Evolutionary conservation across 1,284 basidiomycete genomes (phyloP), one percentile per base, ranked within the genome.

Genomic region (Sparassis latifolia): DNA sequence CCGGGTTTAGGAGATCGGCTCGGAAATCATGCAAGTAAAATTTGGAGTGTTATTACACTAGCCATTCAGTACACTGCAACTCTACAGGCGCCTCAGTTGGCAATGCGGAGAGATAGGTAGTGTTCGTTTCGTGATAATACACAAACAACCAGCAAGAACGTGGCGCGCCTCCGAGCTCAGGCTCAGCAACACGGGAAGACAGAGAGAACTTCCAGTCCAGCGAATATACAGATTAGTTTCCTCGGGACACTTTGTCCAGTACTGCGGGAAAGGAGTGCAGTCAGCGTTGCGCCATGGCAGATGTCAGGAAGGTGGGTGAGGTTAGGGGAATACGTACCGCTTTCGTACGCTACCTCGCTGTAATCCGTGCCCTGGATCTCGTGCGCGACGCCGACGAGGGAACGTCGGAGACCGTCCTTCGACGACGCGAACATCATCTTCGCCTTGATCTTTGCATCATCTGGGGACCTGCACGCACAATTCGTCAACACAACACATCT

Each of bases 381-480:
- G 57, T 77, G 53, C 0, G 79, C 75, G 58, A 93, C 77, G 44
- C 91, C 91, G 20, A 79, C 75, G 56, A 97, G 78, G 43, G 78
- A 67, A 56, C 79, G 81, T 66, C 84, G 82, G 52, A 99, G 72
- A 9, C 87, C 90, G 42, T 95, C 91, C 71, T 88, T 92, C 57
- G 96, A 98, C 29, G 93, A 88, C 41, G 96, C 89, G 70, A 83
- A 92, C 62, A 97, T 66, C 95, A 99, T 98, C 88, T 97, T 98
- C 66, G 82, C 73, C 75, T 88, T 95, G 71, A 97, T 79, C 75
- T 84, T 89, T 48, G 93, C 84, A 41, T 75, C 74, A 66, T 97
- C 94, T 55, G 96, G 96, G 29, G 86, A 82, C 94, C 94, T 97
- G 54, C 48, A 48, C 47, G 20, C 40, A 27, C 40, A 27, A 44